These are phyloP conservation scores for Sordariomycetes sp. DNA, from an alignment of 2,329 filamentous ascomycete species.

Conservation along the genomic window DNA sequence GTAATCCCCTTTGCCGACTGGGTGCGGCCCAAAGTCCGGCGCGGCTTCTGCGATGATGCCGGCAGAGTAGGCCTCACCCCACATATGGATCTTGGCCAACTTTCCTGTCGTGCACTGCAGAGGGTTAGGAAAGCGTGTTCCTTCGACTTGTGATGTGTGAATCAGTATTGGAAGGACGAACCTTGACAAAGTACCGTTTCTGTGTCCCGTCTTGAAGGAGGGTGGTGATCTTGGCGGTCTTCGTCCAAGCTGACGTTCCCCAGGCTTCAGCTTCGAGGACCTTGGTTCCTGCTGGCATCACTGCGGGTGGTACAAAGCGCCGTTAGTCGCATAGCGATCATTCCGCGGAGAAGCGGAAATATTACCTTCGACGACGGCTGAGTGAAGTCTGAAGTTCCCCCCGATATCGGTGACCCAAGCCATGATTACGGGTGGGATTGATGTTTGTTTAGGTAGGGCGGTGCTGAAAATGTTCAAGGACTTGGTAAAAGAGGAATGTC, in stretches of 20 bases:
- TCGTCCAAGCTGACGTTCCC: constrained; percentile 6
- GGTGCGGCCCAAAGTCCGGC: not conserved
- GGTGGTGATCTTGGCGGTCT: constrained; percentile 3
- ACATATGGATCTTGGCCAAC: not conserved
- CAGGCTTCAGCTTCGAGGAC: not conserved
- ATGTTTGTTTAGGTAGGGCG: no score
- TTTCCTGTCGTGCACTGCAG: not conserved
- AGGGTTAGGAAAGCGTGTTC: no score
- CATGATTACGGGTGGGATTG: no score
- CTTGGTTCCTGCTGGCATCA: constrained; percentile 2
- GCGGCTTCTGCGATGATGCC: not conserved
- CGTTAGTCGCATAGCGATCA: no score
- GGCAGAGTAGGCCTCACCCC: constrained; percentile 6
- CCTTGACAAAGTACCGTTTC: constrained; percentile 7
- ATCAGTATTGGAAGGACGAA: not conserved
- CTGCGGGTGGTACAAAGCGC: not conserved
- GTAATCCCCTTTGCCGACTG: constrained; percentile 2
- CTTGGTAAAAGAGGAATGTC: no score
- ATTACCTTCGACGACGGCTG: no score
- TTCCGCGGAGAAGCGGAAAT: no score
- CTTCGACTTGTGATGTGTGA: no score
- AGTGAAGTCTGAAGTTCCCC: no score
- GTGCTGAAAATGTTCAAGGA: no score
- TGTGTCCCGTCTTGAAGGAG: constrained; percentile 1
- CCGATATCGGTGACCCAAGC: no score